A percentile compares a stretch with the other conserved stretches of the same genome.
phyloP scores from a whole-genome alignment of 441 rosid genomes.

The Metrosideros polymorpha region DNA sequence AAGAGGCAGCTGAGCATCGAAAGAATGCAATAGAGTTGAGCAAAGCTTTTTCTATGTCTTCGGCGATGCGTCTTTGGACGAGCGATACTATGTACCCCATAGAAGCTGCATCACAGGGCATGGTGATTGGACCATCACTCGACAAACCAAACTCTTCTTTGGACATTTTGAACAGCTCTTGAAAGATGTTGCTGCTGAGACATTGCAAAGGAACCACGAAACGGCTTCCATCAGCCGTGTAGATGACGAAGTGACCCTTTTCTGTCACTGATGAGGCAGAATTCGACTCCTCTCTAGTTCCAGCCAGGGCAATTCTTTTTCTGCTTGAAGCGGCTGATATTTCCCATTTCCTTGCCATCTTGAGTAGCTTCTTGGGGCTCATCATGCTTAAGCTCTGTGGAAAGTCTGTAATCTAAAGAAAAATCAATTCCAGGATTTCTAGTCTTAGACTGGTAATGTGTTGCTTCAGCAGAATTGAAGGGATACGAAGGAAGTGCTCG shows the following conservation, averaged over 20 bases:
- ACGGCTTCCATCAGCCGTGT: no score
- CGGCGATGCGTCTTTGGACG: not conserved
- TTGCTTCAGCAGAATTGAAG: not conserved
- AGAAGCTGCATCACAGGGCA: constrained; percentile 26
- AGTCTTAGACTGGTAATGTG: not conserved
- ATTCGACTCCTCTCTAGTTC: not conserved
- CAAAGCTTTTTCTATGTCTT: no score
- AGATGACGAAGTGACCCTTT: not conserved
- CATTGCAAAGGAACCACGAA: no score
- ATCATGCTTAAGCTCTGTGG: not conserved
- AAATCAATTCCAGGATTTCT: not conserved
- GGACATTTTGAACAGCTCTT: constrained; percentile 27
- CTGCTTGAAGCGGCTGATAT: no score
- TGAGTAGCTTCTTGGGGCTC: no score
- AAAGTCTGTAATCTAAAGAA: not conserved
- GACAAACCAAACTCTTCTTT: constrained; percentile 35
- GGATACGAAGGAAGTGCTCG: not conserved
- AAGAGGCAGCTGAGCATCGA: no score
- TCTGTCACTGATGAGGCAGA: not conserved
- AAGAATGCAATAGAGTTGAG: no score
- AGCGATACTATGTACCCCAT: constrained; percentile 15
- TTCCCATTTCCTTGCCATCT: no score
- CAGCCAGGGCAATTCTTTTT: not conserved
- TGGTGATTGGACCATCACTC: constrained; percentile 11
- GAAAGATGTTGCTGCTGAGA: constrained; percentile 5